phyloP scores from a whole-genome alignment of 2,329 filamentous ascomycete species.

The Colletotrichum agaves region DNA sequence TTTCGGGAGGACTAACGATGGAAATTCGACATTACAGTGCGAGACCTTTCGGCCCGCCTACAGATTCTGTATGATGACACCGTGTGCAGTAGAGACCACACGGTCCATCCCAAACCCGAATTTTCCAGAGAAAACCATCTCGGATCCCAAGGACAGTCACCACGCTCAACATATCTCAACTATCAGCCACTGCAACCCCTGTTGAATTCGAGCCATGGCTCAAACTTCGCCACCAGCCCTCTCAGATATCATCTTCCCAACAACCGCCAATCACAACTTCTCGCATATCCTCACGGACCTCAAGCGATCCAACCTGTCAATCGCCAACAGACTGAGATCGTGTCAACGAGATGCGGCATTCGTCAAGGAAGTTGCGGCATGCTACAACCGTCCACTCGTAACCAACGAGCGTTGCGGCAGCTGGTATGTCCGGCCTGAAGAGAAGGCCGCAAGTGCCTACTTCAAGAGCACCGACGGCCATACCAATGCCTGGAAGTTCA shows the following conservation, averaged over 20 bases:
- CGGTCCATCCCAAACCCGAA: not conserved
- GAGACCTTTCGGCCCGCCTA: too few relatives aligned
- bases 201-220: not conserved
- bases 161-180: constrained; percentile 3
- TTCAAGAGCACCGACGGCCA: constrained; percentile 99
- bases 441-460: constrained; percentile 81
- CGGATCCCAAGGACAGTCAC: not conserved
- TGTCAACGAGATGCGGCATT: constrained; percentile 83
- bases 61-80: not conserved
- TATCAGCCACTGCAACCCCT: not conserved
- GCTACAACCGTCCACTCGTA: constrained; percentile 75
- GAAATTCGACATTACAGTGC: too few relatives aligned
- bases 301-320: constrained; percentile 79
- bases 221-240: constrained; percentile 36
- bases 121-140: not conserved
- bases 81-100: not conserved
- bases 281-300: constrained; percentile 77
- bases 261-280: constrained; percentile 70
- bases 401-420: constrained; percentile 96
- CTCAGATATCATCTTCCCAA: constrained; percentile 61
- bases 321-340: constrained; percentile 83
- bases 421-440: constrained; percentile 83
- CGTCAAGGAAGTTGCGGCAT: constrained; percentile 68
- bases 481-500: constrained; percentile 90
- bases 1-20: too few relatives aligned